Evolutionary conservation across 768 basidiomycete genomes (phyloP).

Genomic region (Termitomyces titanicus): DNA sequence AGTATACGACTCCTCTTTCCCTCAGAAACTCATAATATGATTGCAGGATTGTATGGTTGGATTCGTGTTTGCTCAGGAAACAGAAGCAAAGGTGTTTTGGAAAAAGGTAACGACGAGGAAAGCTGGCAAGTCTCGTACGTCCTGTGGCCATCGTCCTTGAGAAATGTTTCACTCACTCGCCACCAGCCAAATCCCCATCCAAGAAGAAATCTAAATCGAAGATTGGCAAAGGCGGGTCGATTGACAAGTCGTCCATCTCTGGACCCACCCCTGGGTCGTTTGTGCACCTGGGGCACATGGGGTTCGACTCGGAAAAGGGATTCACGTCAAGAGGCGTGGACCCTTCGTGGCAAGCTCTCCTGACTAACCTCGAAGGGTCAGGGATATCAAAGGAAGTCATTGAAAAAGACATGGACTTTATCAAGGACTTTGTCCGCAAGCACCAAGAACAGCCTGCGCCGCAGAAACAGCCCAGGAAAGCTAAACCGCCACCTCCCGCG

Average conservation of each 20-base stretch:
- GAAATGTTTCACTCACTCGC: constrained; percentile 2
- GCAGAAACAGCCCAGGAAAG: constrained; percentile 37
- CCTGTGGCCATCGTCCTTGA: background rate
- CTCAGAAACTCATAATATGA: background rate
- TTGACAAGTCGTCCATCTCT: constrained; percentile 93
- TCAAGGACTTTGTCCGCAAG: constrained; percentile 74
- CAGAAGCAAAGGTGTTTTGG: constrained; percentile 78
- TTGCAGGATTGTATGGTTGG: constrained; percentile 85
- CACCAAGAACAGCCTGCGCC: constrained; percentile 32
- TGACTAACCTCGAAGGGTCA: constrained; percentile 56
- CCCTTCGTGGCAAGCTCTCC: constrained; percentile 78
- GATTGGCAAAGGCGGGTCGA: constrained; percentile 64
- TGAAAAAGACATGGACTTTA: constrained; percentile 80
- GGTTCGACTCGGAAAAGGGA: constrained; percentile 82
- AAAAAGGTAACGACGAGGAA: constrained; percentile 81
- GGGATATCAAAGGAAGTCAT: constrained; percentile 72
- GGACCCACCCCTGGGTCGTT: constrained; percentile 77
- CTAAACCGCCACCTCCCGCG: constrained; percentile 48
- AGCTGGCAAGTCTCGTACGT: constrained; percentile 46
- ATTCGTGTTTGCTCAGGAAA: constrained; percentile 84
- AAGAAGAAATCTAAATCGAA: constrained; percentile 41
- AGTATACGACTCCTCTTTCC: constrained; percentile 29
- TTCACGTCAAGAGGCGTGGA: constrained; percentile 88
- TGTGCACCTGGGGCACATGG: constrained; percentile 93
- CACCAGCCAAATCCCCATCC: no score